A percentile compares a stretch with the other conserved stretches of the same genome.
These are phyloP conservation scores for Amanita pallidorosea DNA, from an alignment of 768 basidiomycete species.

Conservation along the genomic window DNA sequence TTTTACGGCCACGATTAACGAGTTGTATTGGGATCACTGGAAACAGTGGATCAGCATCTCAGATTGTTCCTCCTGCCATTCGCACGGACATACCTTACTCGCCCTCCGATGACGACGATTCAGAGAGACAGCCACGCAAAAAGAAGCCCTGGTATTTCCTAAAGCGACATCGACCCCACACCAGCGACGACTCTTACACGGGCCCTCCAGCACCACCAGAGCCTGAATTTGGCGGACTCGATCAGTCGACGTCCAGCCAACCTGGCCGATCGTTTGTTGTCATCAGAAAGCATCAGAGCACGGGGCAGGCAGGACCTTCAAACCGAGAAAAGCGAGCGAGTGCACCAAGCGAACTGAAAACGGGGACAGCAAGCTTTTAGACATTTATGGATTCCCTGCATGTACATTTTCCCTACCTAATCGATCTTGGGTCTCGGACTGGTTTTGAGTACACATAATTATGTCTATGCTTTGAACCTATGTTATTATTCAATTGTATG, in stretches of 20 bases:
- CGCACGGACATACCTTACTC: slow-evolving; percentile 7
- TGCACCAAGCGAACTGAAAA: not conserved
- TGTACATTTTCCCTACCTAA: not conserved
- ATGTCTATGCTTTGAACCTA: not conserved
- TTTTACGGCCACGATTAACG: slow-evolving; percentile 2
- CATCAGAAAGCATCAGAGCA: slow-evolving; percentile 46
- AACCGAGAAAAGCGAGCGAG: slow-evolving; percentile 1
- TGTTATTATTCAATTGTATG: slow-evolving; percentile 1
- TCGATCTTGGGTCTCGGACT: slow-evolving; percentile 2
- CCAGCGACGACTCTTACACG: slow-evolving; percentile 34
- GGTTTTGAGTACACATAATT: slow-evolving; percentile 1
- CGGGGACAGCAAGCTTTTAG: slow-evolving; percentile 3
- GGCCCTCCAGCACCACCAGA: slow-evolving; percentile 18
- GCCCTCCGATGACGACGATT: slow-evolving; percentile 29
- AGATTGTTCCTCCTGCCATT: not conserved
- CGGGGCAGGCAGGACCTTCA: slow-evolving; percentile 23
- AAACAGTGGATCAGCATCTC: not conserved
- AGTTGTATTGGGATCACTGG: not conserved
- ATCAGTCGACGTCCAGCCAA: slow-evolving; percentile 16
- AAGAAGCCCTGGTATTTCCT: slow-evolving; percentile 68
- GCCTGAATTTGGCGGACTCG: slow-evolving; percentile 22
- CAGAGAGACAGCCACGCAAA: slow-evolving; percentile 32
- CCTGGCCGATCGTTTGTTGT: slow-evolving; percentile 58
- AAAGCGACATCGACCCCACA: slow-evolving; percentile 47
- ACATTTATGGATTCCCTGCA: not conserved